These are phyloP conservation scores for Plasmodium blacklocki DNA, from an alignment of 169 alveolate genomes.

Conservation along the genomic window DNA sequence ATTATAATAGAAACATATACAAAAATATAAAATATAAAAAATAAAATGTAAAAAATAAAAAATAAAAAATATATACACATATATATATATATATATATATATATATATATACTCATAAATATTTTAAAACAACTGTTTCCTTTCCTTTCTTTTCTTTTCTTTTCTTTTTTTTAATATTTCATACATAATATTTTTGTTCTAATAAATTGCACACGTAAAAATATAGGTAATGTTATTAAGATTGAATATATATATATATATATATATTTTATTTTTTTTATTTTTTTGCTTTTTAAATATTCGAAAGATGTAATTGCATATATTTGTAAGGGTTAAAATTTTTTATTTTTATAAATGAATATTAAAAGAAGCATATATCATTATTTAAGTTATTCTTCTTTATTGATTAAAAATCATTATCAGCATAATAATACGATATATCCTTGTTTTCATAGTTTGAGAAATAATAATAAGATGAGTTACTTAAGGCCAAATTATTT, in stretches of 20 bases:
- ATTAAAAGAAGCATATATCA: conserved; percentile 3
- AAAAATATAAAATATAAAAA: too few species aligned
- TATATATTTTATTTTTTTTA: background rate
- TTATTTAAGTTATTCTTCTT: background rate
- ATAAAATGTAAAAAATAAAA: too few species aligned
- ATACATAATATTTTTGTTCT: too few species aligned
- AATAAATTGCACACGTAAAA: too few species aligned
- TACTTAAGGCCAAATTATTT: conserved; percentile 43
- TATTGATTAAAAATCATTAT: background rate
- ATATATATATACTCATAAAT: too few species aligned
- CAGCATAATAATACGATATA: background rate
- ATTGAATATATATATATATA: background rate
- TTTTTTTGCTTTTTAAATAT: background rate
- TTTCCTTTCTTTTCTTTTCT: too few species aligned
- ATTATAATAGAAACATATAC: too few species aligned
- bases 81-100: too few species aligned
- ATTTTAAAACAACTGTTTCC: too few species aligned
- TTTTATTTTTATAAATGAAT: background rate
- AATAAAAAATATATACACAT: too few species aligned
- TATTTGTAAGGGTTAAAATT: too few species aligned
- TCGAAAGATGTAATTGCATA: background rate
- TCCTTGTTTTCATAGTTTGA: background rate
- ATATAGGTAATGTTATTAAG: background rate
- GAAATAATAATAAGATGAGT: conserved; percentile 25
- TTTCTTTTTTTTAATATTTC: too few species aligned